These are phyloP conservation scores for Leptodermis oblonga DNA, from an alignment of 257 asterid genomes.

Conservation along the genomic window DNA sequence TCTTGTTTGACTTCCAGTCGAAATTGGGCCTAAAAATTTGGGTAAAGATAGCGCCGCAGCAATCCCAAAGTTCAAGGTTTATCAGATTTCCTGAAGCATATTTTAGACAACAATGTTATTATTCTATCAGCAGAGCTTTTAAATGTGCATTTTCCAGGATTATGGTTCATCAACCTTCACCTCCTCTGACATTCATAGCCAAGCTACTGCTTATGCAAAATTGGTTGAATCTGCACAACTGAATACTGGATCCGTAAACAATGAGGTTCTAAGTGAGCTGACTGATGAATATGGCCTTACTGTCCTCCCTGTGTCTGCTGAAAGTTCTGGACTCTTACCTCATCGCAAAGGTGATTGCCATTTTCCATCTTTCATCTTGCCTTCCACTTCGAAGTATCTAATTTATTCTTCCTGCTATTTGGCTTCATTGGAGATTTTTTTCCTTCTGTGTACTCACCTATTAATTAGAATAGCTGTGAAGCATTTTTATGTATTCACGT, in stretches of 20 bases:
- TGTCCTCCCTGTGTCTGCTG: conserved; percentile 87
- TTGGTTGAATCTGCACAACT: conserved; percentile 46
- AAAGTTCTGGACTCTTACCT: conserved; percentile 74
- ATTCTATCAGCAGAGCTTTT: conserved; percentile 1
- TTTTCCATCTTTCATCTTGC: neutral
- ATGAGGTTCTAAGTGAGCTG: conserved; percentile 59
- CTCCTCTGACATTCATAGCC: conserved; percentile 48
- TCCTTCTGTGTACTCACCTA: neutral
- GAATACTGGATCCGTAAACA: conserved; percentile 30
- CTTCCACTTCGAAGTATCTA: neutral
- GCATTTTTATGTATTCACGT: too few species aligned
- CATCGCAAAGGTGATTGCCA: conserved; percentile 37
- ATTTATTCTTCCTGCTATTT: neutral
- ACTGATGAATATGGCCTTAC: conserved; percentile 72
- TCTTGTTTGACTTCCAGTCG: conserved; percentile 25
- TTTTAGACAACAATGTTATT: neutral
- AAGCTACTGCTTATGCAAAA: conserved; percentile 54
- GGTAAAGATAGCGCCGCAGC: conserved; percentile 28
- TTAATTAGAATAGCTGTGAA: too few species aligned
- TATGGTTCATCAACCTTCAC: conserved; percentile 28
- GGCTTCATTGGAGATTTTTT: neutral
- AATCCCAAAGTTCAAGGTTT: conserved; percentile 41
- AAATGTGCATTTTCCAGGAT: conserved; percentile 35
- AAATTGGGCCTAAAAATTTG: conserved; percentile 30
- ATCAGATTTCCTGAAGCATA: neutral